Percentiles rank a stretch among this genome's conserved stretches.
Conservation (phyloP, 2,329 filamentous ascomycete genomes). For the Beauveria brongniartii region DNA sequence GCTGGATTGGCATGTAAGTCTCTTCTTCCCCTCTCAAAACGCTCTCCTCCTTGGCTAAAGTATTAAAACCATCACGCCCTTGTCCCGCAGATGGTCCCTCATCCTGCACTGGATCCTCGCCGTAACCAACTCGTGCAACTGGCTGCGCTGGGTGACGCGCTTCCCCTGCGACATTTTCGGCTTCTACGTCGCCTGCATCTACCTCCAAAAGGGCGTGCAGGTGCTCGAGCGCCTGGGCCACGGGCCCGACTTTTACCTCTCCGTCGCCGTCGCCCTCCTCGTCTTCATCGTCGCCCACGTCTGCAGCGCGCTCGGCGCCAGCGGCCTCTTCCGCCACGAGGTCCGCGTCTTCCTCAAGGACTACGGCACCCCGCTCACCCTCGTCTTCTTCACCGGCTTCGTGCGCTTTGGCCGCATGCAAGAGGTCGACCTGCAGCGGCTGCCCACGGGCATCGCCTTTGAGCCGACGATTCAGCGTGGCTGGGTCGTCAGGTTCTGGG, state of each 20-base stretch:
- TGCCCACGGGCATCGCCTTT: slow-evolving; percentile 73
- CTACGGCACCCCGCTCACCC: slow-evolving; percentile 75
- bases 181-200: slow-evolving; percentile 89
- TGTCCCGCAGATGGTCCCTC: slow-evolving; percentile 60
- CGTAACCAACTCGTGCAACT: slow-evolving; percentile 79
- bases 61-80: neutral
- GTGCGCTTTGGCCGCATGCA: slow-evolving; percentile 78
- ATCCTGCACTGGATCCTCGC: slow-evolving; percentile 80
- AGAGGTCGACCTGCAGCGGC: slow-evolving; percentile 56
- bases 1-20: slow-evolving; percentile 71
- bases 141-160: slow-evolving; percentile 77
- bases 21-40: neutral
- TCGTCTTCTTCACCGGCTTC: slow-evolving; percentile 85
- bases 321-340: slow-evolving; percentile 65
- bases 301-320: slow-evolving; percentile 62
- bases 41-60: no score
- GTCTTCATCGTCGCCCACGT: slow-evolving; percentile 71
- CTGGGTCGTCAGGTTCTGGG: slow-evolving; percentile 80
- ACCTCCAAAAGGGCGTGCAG: slow-evolving; percentile 84
- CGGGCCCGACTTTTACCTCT: slow-evolving; percentile 65
- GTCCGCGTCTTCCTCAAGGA: slow-evolving; percentile 80
- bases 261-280: slow-evolving; percentile 65
- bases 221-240: slow-evolving; percentile 69
- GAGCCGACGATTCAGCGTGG: slow-evolving; percentile 63
- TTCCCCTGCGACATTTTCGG: slow-evolving; percentile 93